phyloP scores from a whole-genome alignment of 139 green algal species.

The Monoraphidium neglectum region DNA sequence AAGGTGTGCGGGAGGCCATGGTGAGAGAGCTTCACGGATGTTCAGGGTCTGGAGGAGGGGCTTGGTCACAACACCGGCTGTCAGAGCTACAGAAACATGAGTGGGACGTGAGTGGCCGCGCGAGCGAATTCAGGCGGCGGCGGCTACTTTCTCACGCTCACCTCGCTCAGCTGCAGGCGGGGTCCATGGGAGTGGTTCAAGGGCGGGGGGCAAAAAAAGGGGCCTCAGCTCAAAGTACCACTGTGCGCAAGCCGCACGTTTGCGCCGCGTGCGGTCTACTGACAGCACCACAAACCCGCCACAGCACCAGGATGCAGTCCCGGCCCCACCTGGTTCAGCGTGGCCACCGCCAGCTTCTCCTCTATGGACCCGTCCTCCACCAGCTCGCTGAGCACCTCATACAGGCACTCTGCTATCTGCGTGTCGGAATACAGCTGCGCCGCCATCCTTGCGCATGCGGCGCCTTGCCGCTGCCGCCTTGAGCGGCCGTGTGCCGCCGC shows the following conservation, averaged over 20 bases:
- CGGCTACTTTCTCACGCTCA: constrained; percentile 11
- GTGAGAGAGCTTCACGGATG: background rate
- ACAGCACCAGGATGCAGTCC: background rate
- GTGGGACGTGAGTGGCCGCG: background rate
- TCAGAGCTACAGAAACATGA: background rate
- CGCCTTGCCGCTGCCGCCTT: too few relatives aligned
- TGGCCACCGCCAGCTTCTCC: constrained; percentile 40
- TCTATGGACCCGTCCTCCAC: constrained; percentile 43
- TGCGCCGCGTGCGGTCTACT: too few relatives aligned
- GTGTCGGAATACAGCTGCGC: constrained; percentile 47
- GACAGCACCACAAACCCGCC: too few relatives aligned
- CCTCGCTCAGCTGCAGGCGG: background rate
- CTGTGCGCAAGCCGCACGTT: background rate
- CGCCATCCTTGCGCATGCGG: constrained; percentile 7
- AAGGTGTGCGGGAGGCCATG: background rate
- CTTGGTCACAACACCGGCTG: background rate
- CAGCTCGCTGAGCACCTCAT: constrained; percentile 47
- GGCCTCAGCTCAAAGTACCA: background rate
- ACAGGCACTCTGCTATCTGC: constrained; percentile 30
- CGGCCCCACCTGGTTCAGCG: constrained; percentile 36
- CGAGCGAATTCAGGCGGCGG: background rate
- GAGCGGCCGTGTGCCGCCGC: too few relatives aligned
- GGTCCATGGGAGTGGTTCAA: background rate
- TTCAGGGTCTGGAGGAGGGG: background rate
- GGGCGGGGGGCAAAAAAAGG: too few relatives aligned